phyloP scores from a whole-genome alignment of 2,329 filamentous ascomycete genomes.

The Colletotrichum liaoningense region DNA sequence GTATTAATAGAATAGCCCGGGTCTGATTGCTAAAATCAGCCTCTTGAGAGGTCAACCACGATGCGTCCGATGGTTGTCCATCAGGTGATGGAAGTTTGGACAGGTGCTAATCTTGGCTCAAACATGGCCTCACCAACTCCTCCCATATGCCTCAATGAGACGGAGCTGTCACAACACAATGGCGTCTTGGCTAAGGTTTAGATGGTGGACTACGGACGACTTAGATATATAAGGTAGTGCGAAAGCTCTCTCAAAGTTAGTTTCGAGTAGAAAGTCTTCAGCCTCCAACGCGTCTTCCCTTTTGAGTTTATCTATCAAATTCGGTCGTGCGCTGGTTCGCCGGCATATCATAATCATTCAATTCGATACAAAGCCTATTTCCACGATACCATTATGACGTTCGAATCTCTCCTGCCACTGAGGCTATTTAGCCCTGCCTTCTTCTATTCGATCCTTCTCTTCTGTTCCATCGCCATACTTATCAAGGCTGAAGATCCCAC shows the following conservation, averaged over 20 bases:
- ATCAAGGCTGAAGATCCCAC: constrained; percentile 22
- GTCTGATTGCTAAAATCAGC: neutral
- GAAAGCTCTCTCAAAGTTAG: neutral
- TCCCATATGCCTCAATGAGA: neutral
- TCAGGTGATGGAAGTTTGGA: neutral
- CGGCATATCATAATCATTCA: constrained; percentile 7
- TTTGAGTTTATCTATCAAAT: neutral
- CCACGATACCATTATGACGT: neutral
- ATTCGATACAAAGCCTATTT: neutral
- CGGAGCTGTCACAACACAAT: neutral
- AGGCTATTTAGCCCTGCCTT: neutral
- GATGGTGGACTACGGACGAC: neutral
- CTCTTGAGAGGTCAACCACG: neutral
- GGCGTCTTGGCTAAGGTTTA: neutral
- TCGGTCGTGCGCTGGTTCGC: constrained; percentile 8
- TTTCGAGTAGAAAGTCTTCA: neutral
- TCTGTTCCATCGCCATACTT: constrained; percentile 12
- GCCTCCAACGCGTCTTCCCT: neutral
- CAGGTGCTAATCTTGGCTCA: constrained; percentile 16
- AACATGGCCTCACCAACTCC: constrained; percentile 7
- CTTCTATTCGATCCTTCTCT: neutral
- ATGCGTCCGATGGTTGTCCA: neutral
- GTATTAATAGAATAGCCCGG: constrained; percentile 20
- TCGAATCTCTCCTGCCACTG: neutral
- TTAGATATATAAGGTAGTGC: neutral